Base-by-base conservation (phyloP, 163 green algal genomes). In the Chlamydomonas reinhardtii region DNA sequence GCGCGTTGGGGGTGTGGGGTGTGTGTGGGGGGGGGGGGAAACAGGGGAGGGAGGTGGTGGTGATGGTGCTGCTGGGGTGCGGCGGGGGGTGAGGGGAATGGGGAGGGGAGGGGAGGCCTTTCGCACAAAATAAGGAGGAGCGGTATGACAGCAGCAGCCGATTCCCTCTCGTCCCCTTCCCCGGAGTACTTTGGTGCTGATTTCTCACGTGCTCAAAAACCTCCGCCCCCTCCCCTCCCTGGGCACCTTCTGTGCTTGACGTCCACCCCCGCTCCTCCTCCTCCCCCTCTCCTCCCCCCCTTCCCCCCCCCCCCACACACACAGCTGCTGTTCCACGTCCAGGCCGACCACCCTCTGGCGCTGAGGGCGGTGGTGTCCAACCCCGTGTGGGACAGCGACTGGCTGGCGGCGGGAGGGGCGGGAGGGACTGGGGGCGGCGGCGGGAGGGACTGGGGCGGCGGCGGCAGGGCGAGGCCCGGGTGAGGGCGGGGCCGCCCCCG, bases 301-400 rank as follows among this genome's bases (percentile, higher is more conserved):
- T 31, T n/a, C 31, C 74, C 12, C 20, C 54, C 34, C 32, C 61
- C 19, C 39, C 34, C 61, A 52, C 35, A n/a, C 73, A 5, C 48
- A n/a, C 76, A 83, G 76, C 64, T 83, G 76, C 76, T 83, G 32
- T 83, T 83, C 76, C 76, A 83, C 76, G 71, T 83, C 5, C 76
- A 37, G 3, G 76, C 62, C 25, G 76, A 83, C 59, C 34, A 65
- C 15, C 48, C 48, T 9, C 61, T 83, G 34, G 31, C 76, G 29
- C 76, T 83, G 37, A 62, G 62, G 5, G 34, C 61, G 2, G 76
- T 83, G n/a, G 37, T 83, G 22, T 64, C 32, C 35, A 83, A 43
- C 76, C 76, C 76, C 27, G 48, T 83, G 32, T 83, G 76, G 76
- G 76, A 83, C 76, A 83, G 62, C 12, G 59, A 82, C 74, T 72